Evolutionary conservation across 2,329 filamentous ascomycete species (phyloP), one percentile per base, ranked within the genome.

Genomic region (Lasiodiplodia citricola): DNA sequence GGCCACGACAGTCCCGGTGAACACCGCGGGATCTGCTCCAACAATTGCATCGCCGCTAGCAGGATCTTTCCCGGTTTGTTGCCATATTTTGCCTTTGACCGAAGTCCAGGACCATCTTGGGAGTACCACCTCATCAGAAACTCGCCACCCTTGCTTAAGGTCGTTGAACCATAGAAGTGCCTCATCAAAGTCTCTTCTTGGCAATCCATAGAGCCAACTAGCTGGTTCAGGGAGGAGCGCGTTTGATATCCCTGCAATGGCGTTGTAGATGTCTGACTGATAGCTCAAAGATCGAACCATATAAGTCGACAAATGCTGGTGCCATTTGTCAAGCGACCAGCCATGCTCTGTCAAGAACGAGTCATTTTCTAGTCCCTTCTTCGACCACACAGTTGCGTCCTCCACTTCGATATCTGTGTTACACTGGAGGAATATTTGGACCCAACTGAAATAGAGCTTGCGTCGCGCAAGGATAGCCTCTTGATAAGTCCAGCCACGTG

Each of bases 401-500:
- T 41, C 38, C 18, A 7, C 41, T n/a, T 1, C 1, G 2, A 14
- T 0, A 18, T 50, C 1, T 0, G 5, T 14, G 1, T 28, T 44
- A n/a, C 62, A 69, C n/a, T 58, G 28, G 8, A 66, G 25, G 16
- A 31, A 66, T 2, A 18, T 62, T 55, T 28, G 67, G 2, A 2
- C 51, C 0, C 1, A 1, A 6, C 56, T 58, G 5, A 69, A 35
- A 37, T 57, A 66, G 10, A 69, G 51, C 8, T 25, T 37, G 0
- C 62, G 35, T 41, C 47, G 52, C 3, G 62, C 37, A 25, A 66
- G 52, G 7, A 60, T 2, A 14, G 35, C 35, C 41, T 69, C 67
- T 23, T 69, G 67, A 14, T 66, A 66, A 7, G 67, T 69, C 67
- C 62, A 69, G 16, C 62, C 67, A 1, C 67, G 51, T 18, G 21